Evolutionary conservation across 768 basidiomycete species (phyloP).

Genomic region (Lepiota brunneoincarnata): DNA sequence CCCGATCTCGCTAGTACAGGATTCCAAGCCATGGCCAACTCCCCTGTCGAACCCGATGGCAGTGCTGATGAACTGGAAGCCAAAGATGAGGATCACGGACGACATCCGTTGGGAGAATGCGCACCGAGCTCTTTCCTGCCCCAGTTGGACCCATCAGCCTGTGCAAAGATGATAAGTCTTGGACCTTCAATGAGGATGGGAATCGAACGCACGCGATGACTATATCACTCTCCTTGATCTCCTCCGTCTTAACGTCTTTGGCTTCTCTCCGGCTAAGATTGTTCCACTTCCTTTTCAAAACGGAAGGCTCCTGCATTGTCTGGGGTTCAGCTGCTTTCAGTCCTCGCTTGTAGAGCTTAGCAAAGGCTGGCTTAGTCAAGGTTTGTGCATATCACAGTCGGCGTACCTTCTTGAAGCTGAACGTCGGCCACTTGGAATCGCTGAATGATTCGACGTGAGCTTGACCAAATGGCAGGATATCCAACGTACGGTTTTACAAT

Average conservation of each 20-base stretch:
- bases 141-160: constrained; percentile 19
- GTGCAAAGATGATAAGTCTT: not conserved
- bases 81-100: not conserved
- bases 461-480: too few relatives aligned
- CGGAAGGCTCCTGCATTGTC: too few relatives aligned
- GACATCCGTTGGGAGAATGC: not conserved
- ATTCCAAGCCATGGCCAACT: constrained; percentile 29
- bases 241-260: not conserved
- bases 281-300: not conserved
- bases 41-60: constrained; percentile 28
- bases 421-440: too few relatives aligned
- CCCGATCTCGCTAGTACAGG: constrained; percentile 29
- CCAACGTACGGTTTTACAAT: too few relatives aligned
- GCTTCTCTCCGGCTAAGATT: not conserved
- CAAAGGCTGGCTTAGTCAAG: too few relatives aligned
- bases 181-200: not conserved
- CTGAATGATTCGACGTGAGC: too few relatives aligned
- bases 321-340: too few relatives aligned
- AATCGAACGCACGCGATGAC: constrained; percentile 4
- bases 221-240: constrained; percentile 7
- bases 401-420: too few relatives aligned
- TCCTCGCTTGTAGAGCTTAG: too few relatives aligned
- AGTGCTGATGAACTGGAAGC: constrained; percentile 31
- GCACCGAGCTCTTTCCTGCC: constrained; percentile 19
- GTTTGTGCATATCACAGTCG: too few relatives aligned